phyloP scores from a whole-genome alignment of 257 asterid genomes.

The Fraxinus cuspidata region DNA sequence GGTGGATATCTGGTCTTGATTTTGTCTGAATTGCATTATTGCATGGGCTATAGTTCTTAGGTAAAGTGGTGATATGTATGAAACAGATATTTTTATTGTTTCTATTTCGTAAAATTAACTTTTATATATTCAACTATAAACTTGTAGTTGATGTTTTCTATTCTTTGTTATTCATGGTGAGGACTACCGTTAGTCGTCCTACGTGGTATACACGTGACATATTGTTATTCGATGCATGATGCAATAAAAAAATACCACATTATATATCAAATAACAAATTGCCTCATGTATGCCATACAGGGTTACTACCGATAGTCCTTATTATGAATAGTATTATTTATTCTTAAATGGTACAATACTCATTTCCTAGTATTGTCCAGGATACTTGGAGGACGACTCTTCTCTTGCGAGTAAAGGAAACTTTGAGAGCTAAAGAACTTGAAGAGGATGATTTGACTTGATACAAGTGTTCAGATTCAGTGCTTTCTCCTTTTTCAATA shows the following conservation, averaged over 20 bases:
- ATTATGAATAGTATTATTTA: too few species aligned
- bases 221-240: too few species aligned
- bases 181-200: too few species aligned
- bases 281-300: too few species aligned
- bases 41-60: too few species aligned
- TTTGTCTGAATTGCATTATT: too few species aligned
- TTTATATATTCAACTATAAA: not conserved
- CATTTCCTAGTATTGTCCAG: not conserved
- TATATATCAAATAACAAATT: too few species aligned
- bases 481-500: not conserved
- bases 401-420: constrained; percentile 41
- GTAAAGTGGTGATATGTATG: not conserved
- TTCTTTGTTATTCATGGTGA: too few species aligned
- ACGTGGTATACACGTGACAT: too few species aligned
- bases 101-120: not conserved
- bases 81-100: not conserved
- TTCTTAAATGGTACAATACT: not conserved
- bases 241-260: too few species aligned
- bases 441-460: constrained; percentile 46
- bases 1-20: too few species aligned
- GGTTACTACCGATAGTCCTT: too few species aligned
- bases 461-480: not conserved
- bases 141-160: not conserved
- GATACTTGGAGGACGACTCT: constrained; percentile 44
- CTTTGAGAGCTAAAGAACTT: constrained; percentile 39